These are phyloP conservation scores for Silene uniflora DNA, from an alignment of 148 eudicot species.

Conservation along the genomic window DNA sequence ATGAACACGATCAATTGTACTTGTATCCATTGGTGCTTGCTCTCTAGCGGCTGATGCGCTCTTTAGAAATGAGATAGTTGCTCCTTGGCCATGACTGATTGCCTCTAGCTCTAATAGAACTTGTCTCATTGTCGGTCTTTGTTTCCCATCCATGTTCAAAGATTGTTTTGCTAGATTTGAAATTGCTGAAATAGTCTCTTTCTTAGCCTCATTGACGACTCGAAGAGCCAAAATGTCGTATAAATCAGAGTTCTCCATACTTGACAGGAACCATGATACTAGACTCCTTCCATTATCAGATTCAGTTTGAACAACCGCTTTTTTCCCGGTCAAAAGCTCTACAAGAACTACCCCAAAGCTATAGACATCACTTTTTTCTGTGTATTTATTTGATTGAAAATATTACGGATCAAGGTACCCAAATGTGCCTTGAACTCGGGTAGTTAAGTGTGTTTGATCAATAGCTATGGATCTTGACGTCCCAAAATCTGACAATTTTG, in stretches of 20 bases:
- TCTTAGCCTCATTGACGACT: constrained; percentile 15
- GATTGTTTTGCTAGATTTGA: constrained; percentile 27
- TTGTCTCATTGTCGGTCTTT: constrained; percentile 32
- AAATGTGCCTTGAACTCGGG: constrained; percentile 30
- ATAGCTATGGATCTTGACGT: constrained; percentile 24
- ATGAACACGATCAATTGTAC: not conserved
- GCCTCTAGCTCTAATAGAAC: constrained; percentile 20
- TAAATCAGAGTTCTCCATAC: constrained; percentile 17
- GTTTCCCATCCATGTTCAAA: constrained; percentile 23
- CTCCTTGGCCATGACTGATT: constrained; percentile 6
- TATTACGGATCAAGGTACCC: constrained; percentile 28
- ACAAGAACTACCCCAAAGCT: constrained; percentile 26
- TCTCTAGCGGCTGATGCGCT: not conserved
- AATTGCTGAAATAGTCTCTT: constrained; percentile 14
- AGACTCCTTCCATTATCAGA: constrained; percentile 16
- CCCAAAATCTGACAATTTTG: constrained; percentile 31
- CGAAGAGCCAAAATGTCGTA: constrained; percentile 21
- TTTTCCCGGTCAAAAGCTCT: constrained; percentile 22
- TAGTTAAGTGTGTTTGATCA: constrained; percentile 31
- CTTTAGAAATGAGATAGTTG: constrained; percentile 1
- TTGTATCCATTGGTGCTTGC: not conserved
- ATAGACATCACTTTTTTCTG: constrained; percentile 25
- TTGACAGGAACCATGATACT: constrained; percentile 16
- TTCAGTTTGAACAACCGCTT: constrained; percentile 11
- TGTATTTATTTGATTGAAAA: constrained; percentile 18